Evolutionary conservation across 169 alveolate genomes (phyloP).

Genomic region (Eimeria praecox): DNA sequence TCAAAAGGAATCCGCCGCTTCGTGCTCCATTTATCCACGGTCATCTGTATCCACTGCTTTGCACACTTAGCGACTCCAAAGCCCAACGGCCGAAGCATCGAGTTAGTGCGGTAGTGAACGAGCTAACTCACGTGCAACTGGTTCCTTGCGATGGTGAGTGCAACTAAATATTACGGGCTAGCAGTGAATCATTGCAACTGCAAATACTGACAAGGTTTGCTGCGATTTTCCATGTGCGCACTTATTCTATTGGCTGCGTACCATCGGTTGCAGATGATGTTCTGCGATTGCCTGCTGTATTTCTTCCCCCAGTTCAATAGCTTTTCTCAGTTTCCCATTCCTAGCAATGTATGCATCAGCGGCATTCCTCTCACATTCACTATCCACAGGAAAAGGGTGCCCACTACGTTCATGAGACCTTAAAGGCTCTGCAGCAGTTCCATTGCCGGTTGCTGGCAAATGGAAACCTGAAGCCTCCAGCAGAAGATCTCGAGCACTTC

Average conservation of each 20-base stretch:
- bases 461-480: constrained; percentile 60
- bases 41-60: background rate
- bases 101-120: background rate
- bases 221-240: background rate
- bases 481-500: constrained; percentile 54
- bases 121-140: background rate
- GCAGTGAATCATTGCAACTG: background rate
- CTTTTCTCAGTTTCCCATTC: constrained; percentile 29
- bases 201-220: background rate
- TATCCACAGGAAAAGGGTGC: background rate
- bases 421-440: background rate
- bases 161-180: background rate
- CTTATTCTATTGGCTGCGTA: background rate
- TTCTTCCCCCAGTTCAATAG: constrained; percentile 84
- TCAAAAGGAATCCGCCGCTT: background rate
- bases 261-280: constrained; percentile 86
- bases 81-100: background rate
- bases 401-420: background rate
- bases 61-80: background rate
- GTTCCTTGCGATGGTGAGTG: background rate
- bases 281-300: constrained; percentile 84
- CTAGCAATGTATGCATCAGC: constrained; percentile 53
- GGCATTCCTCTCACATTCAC: constrained; percentile 5
- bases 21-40: background rate
- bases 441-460: background rate